Conservation (phyloP, 805 yeast genomes). For the Kuraishia hungarica region DNA sequence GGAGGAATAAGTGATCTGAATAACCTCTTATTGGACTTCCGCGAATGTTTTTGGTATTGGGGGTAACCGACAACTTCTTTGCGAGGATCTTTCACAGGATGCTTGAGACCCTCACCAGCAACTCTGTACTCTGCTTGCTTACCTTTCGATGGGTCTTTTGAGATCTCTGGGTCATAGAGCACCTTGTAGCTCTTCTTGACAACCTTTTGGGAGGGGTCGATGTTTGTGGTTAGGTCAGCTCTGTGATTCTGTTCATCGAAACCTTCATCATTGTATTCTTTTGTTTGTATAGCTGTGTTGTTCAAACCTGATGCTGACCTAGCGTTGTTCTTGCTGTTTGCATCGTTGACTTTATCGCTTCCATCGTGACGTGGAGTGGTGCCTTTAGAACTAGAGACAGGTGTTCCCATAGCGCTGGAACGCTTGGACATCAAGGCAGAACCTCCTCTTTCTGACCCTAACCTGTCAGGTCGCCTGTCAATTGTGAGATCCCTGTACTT, state of each 20-base stretch:
- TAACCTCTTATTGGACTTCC: slow-evolving; percentile 13
- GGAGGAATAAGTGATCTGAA: slow-evolving; percentile 12
- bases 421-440: neutral
- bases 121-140: slow-evolving; percentile 25
- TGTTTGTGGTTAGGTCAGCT: neutral
- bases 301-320: neutral
- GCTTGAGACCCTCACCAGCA: slow-evolving; percentile 18
- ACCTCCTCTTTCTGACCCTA: no score
- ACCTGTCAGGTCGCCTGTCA: neutral
- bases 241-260: slow-evolving; percentile 1
- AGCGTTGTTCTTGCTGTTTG: neutral
- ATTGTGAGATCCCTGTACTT: neutral
- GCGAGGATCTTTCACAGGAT: slow-evolving; percentile 34
- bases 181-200: slow-evolving; percentile 30
- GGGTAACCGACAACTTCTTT: slow-evolving; percentile 21
- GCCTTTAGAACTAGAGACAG: neutral
- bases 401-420: neutral
- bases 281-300: neutral
- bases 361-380: neutral
- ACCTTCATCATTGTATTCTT: neutral
- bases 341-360: neutral
- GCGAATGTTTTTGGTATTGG: slow-evolving; percentile 6
- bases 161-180: slow-evolving; percentile 42
- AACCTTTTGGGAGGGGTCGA: neutral
- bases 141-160: slow-evolving; percentile 33